These are phyloP conservation scores for Uncinocarpus reesii DNA, from an alignment of 2,329 filamentous ascomycete species.

Conservation along the genomic window DNA sequence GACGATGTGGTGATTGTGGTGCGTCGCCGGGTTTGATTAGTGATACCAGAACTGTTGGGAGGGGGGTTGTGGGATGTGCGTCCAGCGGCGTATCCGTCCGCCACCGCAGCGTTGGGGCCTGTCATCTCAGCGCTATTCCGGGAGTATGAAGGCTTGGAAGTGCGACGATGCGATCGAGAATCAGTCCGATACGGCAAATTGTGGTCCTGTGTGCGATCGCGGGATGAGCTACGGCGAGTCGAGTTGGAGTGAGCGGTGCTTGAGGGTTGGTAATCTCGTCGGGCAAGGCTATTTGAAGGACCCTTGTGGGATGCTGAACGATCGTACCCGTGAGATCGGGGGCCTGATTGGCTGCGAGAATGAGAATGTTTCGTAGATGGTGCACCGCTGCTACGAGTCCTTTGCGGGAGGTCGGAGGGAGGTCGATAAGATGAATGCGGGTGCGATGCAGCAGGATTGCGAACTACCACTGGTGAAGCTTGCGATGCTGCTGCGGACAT, in stretches of 20 bases:
- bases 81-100: constrained; percentile 46
- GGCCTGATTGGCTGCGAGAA: constrained; percentile 26
- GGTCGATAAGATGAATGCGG: constrained; percentile 37
- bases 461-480: constrained; percentile 39
- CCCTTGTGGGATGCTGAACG: constrained; percentile 38
- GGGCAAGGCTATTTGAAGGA: constrained; percentile 45
- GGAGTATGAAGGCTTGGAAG: constrained; percentile 34
- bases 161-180: constrained; percentile 37
- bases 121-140: constrained; percentile 38
- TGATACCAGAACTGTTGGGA: constrained; percentile 22
- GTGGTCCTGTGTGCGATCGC: constrained; percentile 44
- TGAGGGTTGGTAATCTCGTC: constrained; percentile 63
- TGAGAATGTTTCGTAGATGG: constrained; percentile 32
- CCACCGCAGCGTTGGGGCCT: constrained; percentile 40
- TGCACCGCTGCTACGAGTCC: constrained; percentile 37
- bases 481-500: constrained; percentile 41
- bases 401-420: constrained; percentile 36
- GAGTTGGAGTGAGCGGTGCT: constrained; percentile 50
- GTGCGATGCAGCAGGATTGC: constrained; percentile 42
- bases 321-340: constrained; percentile 36
- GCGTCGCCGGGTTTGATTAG: constrained; percentile 42
- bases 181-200: constrained; percentile 44
- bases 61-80: constrained; percentile 37
- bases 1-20: constrained; percentile 85
- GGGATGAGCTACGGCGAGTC: constrained; percentile 54